Base-by-base conservation (phyloP, 495 filamentous ascomycete genomes). In the Aspergillus taichungensis region DNA sequence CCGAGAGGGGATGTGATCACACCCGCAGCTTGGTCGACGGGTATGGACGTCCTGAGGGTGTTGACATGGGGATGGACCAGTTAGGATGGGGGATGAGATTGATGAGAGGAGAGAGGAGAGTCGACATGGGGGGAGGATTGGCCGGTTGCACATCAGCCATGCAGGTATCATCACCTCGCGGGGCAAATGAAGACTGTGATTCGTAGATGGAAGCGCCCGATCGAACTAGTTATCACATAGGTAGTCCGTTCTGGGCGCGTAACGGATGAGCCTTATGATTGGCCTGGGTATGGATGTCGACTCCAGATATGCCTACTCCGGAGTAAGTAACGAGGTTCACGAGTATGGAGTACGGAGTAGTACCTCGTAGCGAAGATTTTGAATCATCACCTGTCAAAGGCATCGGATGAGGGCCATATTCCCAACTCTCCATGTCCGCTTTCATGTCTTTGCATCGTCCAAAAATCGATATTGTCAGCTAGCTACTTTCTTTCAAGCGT, bases 1-100 rank as follows among this genome's bases (percentile, higher is more conserved):
- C 51, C 18, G 53, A 51, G 61, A 42, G 41, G 40, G 40, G 51
- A 57, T 67, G 63, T 69, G 66, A 69, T 56, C 46, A 52, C 37
- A 37, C 54, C 59, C 59, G 63, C 66, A 68, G 55, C 44, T 45
- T 34, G 37, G 45, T 32, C 34, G 27, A 47, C 37, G 10, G 13
- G 13, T 54, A 43, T 56, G 33, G 57, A 54, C 51, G 37, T 43
- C 35, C 27, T 27, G 31, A 35, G 14, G 28, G 43, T 30, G 30
- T 13, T 37, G 50, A 40, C 40, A 37, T 31, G 30, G 39, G 40
- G 39, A 24, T 36, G 29, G n/a, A 10, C n/a, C 18, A 45, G 14
- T 18, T 13, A 33, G 31, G 33, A 40, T 10, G 37, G 24, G 37
- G 12, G 14, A 46, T 46, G 44, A 38, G 46, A 30, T 48, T 42